Base-by-base conservation (phyloP, 176 grass and related monocot species). In the Triticum urartu region DNA sequence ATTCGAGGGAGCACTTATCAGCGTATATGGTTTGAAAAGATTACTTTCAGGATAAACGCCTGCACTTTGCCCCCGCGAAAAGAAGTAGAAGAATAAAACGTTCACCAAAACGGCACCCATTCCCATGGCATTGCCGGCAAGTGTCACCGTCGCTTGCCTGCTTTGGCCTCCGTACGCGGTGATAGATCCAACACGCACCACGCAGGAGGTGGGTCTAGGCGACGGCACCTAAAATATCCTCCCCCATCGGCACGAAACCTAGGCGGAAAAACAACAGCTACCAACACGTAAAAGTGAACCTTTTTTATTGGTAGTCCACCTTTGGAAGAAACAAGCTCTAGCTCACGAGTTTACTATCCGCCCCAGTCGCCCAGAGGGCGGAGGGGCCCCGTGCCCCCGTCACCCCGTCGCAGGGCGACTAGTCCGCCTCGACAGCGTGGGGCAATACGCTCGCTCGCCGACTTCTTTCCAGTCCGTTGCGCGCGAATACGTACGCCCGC, bases 141-240 rank as follows among this genome's bases (percentile, higher is more conserved):
- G 20, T 14, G 24, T 39, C 82, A 21, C 52, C 3, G 43, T 72
- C 14, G 64, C 77, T 81, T 62, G n/a, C 68, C 33, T 6, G 15
- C 22, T 32, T 48, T 24, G 72, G 56, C 18, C 18, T 33, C 85
- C 59, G 61, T 64, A 72, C 83, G 35, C 38, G 75, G 28, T 5
- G 87, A 63, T 68, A 38, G 83, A 86, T 89, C 70, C 83, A 74
- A 5, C 64, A 71, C 56, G 43, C 2, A 66, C 32, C 50, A 33
- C 4, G 22, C 47, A 60, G 26, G 21, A 35, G 20, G 62, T 28
- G 34, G 71, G 42, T 14, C 76, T 58, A 58, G 3, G 13, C 17
- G 81, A 33, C 13, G 20, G 11, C 42, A 40, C 32, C 40, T 22
- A 63, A 79, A 50, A 34, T 54, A 79, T 65, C 72, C 72, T 26